Evolutionary conservation across 345 rosid genomes (phyloP).

Genomic region (Populus euphratica): DNA sequence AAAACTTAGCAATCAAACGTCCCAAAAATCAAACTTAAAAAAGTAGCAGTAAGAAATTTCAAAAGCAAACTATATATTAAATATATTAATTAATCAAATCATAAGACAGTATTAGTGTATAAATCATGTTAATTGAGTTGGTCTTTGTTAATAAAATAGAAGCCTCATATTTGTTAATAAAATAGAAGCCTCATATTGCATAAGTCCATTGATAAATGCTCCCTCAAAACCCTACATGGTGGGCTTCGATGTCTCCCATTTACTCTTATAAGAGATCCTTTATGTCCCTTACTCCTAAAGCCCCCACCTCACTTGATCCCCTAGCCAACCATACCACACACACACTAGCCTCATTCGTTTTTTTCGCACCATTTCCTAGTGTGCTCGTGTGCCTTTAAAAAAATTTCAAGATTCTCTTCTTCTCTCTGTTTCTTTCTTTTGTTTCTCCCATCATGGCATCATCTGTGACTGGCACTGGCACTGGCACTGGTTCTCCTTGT

Average conservation of each 20-base stretch:
- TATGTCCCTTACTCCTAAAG: conserved; percentile 1
- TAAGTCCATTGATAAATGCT: conserved; percentile 50
- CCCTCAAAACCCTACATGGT: conserved; percentile 52
- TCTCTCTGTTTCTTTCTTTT: background rate
- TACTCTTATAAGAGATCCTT: conserved; percentile 33
- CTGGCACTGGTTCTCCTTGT: conserved; percentile 53
- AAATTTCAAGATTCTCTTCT: background rate
- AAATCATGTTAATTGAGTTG: background rate
- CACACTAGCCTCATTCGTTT: background rate
- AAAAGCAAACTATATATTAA: conserved; percentile 1
- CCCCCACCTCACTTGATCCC: conserved; percentile 1
- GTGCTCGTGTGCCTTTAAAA: conserved; percentile 39
- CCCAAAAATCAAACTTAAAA: conserved; percentile 14
- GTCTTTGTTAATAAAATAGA: background rate
- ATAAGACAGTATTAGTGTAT: background rate
- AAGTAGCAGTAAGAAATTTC: background rate
- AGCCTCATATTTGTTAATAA: conserved; percentile 4
- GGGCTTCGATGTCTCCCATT: conserved; percentile 54
- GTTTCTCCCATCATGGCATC: conserved; percentile 35
- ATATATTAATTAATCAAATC: background rate
- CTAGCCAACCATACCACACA: background rate
- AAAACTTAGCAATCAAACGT: background rate
- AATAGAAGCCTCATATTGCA: conserved; percentile 22
- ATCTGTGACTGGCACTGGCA: conserved; percentile 24
- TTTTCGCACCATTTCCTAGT: conserved; percentile 44